These are phyloP conservation scores for Astragalus membranaceus DNA, from an alignment of 306 rosid genomes.

Conservation along the genomic window DNA sequence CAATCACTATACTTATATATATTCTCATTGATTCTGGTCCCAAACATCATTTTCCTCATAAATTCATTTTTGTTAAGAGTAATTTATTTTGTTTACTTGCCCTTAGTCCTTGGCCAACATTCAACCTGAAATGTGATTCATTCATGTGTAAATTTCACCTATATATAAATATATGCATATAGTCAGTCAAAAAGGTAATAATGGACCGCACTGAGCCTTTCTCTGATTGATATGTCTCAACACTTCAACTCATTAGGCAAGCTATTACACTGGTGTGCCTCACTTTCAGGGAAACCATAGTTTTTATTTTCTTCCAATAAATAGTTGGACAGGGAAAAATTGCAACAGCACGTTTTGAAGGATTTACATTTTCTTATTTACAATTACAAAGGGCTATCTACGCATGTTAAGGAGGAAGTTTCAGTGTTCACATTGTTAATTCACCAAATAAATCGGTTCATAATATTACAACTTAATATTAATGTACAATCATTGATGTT, in stretches of 20 bases:
- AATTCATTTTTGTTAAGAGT: not conserved
- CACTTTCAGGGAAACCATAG: constrained; percentile 1
- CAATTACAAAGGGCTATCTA: not conserved
- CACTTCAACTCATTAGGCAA: constrained; percentile 11
- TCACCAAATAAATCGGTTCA: not conserved
- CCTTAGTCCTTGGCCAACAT: too few species aligned
- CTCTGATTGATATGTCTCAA: constrained; percentile 1
- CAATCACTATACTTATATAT: not conserved
- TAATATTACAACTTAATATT: not conserved
- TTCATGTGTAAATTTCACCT: too few species aligned
- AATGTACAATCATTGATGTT: too few species aligned
- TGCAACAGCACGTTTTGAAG: not conserved
- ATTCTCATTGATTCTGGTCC: not conserved
- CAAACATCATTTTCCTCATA: not conserved
- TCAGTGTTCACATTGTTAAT: not conserved
- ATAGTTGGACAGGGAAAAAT: not conserved
- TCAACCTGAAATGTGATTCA: too few species aligned
- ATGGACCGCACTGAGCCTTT: too few species aligned
- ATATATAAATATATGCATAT: too few species aligned
- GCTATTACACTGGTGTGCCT: constrained; percentile 17
- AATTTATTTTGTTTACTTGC: constrained; percentile 4
- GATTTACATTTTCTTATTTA: constrained; percentile 2
- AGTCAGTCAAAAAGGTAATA: too few species aligned
- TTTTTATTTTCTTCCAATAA: not conserved
- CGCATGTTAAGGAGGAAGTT: not conserved